These are phyloP conservation scores for Neurospora sp. DNA, from an alignment of 495 filamentous ascomycete genomes.

Conservation along the genomic window DNA sequence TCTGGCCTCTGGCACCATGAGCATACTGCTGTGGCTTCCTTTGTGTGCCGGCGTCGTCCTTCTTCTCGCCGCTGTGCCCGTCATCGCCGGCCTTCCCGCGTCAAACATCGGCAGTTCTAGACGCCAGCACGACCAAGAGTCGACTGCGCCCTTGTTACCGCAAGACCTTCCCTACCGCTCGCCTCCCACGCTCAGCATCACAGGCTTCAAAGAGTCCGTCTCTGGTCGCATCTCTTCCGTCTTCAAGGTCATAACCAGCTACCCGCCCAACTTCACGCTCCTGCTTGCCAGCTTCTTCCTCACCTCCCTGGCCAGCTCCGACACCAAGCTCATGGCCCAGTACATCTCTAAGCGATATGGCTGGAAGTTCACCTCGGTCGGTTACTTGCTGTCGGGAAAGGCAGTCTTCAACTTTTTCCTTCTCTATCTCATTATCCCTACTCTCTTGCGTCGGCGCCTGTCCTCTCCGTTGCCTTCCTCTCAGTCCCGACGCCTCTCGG, in stretches of 20 bases:
- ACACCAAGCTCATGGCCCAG: conserved; percentile 35
- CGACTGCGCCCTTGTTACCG: conserved; percentile 3
- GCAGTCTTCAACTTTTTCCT: conserved; percentile 34
- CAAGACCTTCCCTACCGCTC: neutral
- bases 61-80: conserved; percentile 24
- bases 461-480: neutral
- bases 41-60: conserved; percentile 30
- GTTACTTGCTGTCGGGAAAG: conserved; percentile 35
- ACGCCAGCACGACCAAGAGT: conserved; percentile 9
- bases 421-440: conserved; percentile 27
- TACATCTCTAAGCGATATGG: conserved; percentile 34
- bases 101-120: neutral
- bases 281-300: conserved; percentile 31
- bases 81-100: conserved; percentile 8
- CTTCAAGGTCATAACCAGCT: conserved; percentile 14
- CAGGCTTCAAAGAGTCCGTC: conserved; percentile 3
- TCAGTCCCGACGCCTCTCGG: neutral
- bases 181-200: neutral
- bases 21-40: conserved; percentile 27
- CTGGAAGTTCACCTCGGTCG: conserved; percentile 31
- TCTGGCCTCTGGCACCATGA: conserved; percentile 33
- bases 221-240: conserved; percentile 17
- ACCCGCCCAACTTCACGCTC: conserved; percentile 24
- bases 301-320: conserved; percentile 35
- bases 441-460: conserved; percentile 14